Evolutionary conservation across 805 yeast genomes (phyloP), one percentile per base, ranked within the genome.

Genomic region (Candida loeiensis): DNA sequence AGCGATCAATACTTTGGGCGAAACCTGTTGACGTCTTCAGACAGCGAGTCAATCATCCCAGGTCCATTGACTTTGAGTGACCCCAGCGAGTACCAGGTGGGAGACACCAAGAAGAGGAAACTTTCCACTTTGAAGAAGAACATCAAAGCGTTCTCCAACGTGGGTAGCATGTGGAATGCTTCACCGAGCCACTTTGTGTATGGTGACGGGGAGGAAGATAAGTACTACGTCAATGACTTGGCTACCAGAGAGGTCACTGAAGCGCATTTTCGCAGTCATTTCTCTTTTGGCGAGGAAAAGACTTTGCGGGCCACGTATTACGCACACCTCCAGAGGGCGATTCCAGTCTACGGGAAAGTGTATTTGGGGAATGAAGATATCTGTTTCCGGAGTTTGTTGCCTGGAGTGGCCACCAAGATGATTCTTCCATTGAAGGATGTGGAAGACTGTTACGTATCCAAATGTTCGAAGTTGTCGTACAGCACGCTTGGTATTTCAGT

Each of bases 311-410:
- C 95, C 0, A 72, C 87, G 1, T 91, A 87, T 53, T 82, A 76
- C 52, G 71, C 82, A 1, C 80, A 85, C 59, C 54, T 88, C 13
- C 81, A 77, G 47, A 74, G 85, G 47, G 76, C 84, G 9, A 63
- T 87, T 14, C 96, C 96, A 1, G 66, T 80, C 1, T 89, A 86
- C 60, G 98, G 98, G 1, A 85, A 86, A 50, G 53, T 90, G 2
- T 88, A 88, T 56, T 50, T 91, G 9, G 86, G 95, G 0, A 66
- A 73, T 14, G 71, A 70, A 21, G 77, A 74, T 41, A 55, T 91
- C n/a, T 90, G 95, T 47, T 91, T 85, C 61, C 69, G 93, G 45
- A 82, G 95, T 26, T 65, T 87, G 26, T 53, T 87, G 3, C 95
- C 95, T 0, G 93, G 95, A 0, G 71, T 84, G 0, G 74, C 76